phyloP scores from a whole-genome alignment of 352 stramenopile genomes.

The Phytophthora nicotianae region DNA sequence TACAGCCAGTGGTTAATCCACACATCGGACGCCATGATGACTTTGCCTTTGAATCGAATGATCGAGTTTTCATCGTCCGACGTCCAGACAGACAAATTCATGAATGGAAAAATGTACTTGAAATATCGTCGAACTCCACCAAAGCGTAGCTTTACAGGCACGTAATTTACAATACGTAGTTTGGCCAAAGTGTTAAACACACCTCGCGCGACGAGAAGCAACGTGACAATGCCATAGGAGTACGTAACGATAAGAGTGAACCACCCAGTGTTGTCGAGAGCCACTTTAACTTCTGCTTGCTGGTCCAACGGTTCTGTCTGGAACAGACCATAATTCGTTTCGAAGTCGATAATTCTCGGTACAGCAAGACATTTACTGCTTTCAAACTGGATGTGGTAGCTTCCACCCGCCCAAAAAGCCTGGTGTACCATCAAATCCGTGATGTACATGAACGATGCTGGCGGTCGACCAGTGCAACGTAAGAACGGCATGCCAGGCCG shows the following conservation, averaged over 20 bases:
- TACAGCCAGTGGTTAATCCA: conserved; percentile 83
- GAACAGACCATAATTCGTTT: conserved; percentile 58
- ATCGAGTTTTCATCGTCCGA: conserved; percentile 43
- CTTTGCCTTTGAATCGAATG: conserved; percentile 56
- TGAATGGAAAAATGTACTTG: conserved; percentile 54
- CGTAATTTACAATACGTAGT: conserved; percentile 44
- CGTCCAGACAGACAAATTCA: conserved; percentile 41
- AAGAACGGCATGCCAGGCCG: conserved; percentile 50
- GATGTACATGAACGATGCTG: conserved; percentile 51
- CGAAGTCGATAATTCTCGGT: conserved; percentile 41
- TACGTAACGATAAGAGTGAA: conserved; percentile 42
- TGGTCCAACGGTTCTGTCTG: conserved; percentile 46
- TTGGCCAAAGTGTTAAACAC: conserved; percentile 55
- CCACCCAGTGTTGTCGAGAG: conserved; percentile 51
- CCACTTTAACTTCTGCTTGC: conserved; percentile 46
- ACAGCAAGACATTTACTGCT: conserved; percentile 56
- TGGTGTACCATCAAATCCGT: conserved; percentile 68
- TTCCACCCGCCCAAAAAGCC: conserved; percentile 57
- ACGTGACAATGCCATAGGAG: conserved; percentile 53
- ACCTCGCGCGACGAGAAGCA: conserved; percentile 55
- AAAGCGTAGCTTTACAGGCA: conserved; percentile 48
- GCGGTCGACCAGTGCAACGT: conserved; percentile 49
- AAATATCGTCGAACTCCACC: conserved; percentile 29
- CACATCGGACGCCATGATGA: conserved; percentile 60
- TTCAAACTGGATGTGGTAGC: conserved; percentile 60